Evolutionary conservation across 23 red algal species (phyloP), one percentile per base, ranked within the genome.

Genomic region (Gracilaria gracilis): DNA sequence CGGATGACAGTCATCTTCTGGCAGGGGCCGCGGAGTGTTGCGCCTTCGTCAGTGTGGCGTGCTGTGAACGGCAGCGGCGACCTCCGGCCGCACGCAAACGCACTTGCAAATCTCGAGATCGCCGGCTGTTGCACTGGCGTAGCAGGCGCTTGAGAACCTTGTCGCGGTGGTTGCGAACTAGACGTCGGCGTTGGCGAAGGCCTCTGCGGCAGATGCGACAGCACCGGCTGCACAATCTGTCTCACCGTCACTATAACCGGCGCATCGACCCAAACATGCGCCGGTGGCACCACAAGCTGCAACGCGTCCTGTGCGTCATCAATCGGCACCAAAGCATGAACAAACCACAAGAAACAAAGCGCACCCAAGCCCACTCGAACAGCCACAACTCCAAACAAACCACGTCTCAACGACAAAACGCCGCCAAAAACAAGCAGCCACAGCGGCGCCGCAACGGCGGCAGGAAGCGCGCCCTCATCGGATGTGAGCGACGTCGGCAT

Each of bases 91-190:
- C n/a, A n/a, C n/a, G n/a, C n/a, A n/a, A n/a, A n/a, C n/a, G n/a
- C n/a, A n/a, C n/a, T n/a, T n/a, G n/a, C n/a, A n/a, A n/a, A n/a
- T n/a, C n/a, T n/a, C n/a, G n/a, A n/a, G n/a, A n/a, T n/a, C n/a
- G n/a, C n/a, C n/a, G 72, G 72, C 64, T 11, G 64, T 21, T 50
- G 72, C n/a, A 77, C 46, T 4, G 72, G 72, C 72, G 72, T 20
- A 29, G 16, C 40, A 1, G 38, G 40, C 23, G n/a, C 2, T 13
- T 40, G 72, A 25, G 72, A 51, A 24, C 40, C 4, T 24, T 9
- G 62, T 6, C 20, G 9, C 27, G 20, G 34, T 1, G 42, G 72
- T 34, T 46, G 46, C 20, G 42, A 2, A 37, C 42, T 77, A 4
- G 72, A 42, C 36, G 34, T 2, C 37, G 69, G 69, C 6, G 72